Evolutionary conservation across 345 rosid genomes (phyloP).

Genomic region (Bruguiera sexangula): DNA sequence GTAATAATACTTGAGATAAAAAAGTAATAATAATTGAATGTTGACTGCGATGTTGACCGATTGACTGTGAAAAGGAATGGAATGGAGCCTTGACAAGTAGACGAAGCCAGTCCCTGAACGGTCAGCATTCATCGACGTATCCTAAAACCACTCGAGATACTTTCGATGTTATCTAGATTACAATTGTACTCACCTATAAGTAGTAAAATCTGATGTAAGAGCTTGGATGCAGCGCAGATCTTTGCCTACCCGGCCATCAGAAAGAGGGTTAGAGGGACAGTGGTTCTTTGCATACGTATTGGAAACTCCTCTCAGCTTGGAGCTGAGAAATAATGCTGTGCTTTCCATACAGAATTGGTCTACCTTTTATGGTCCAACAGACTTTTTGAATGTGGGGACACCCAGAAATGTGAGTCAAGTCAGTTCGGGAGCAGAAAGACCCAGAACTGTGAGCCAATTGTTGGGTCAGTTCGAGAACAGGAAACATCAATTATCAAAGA

Average conservation of each 20-base stretch:
- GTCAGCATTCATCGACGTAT: too few species aligned
- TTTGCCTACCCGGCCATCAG: constrained; percentile 79
- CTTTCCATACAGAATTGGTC: not conserved
- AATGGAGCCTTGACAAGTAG: too few species aligned
- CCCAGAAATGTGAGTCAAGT: constrained; percentile 50
- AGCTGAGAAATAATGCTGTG: not conserved
- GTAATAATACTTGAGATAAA: too few species aligned
- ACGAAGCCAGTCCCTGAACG: too few species aligned
- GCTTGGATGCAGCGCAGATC: constrained; percentile 67
- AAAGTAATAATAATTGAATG: too few species aligned
- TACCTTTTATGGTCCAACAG: not conserved
- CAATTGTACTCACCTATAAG: too few species aligned
- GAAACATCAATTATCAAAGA: constrained; percentile 42
- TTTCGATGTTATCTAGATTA: not conserved
- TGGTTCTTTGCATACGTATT: not conserved
- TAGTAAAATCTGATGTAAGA: constrained; percentile 8
- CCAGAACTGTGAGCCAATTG: too few species aligned
- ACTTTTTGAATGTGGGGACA: constrained; percentile 2
- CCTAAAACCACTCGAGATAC: not conserved
- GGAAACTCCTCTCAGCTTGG: constrained; percentile 18
- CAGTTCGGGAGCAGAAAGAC: constrained; percentile 40
- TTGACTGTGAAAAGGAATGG: too few species aligned
- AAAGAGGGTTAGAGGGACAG: constrained; percentile 40
- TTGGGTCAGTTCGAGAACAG: not conserved
- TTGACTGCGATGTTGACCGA: too few species aligned